These are phyloP conservation scores for Cladophialophora yegresii DNA, from an alignment of 2,329 filamentous ascomycete genomes.

Conservation along the genomic window DNA sequence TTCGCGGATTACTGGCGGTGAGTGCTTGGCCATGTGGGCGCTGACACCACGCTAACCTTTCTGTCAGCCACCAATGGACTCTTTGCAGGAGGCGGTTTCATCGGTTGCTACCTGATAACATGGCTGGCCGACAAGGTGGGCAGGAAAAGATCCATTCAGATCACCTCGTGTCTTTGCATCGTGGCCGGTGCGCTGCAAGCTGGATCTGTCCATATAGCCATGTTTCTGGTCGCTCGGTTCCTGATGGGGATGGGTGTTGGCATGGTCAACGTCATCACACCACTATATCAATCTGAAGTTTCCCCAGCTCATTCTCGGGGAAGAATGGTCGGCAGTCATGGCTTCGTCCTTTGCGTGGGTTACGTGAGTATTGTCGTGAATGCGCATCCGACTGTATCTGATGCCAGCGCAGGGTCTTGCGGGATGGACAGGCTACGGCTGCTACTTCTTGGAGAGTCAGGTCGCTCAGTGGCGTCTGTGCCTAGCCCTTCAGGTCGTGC, in stretches of 20 bases:
- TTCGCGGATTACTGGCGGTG: slow-evolving; percentile 25
- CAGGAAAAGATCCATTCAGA: slow-evolving; percentile 25
- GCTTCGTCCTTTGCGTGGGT: slow-evolving; percentile 24
- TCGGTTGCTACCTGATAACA: slow-evolving; percentile 27
- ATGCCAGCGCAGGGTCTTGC: slow-evolving; percentile 18
- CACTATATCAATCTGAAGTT: slow-evolving; percentile 25
- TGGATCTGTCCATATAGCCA: slow-evolving; percentile 30
- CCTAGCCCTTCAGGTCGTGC: slow-evolving; percentile 18
- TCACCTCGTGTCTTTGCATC: slow-evolving; percentile 26
- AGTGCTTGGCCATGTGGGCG: neutral
- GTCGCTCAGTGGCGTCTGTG: slow-evolving; percentile 24
- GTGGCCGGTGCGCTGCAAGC: slow-evolving; percentile 29
- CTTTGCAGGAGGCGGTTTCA: slow-evolving; percentile 27
- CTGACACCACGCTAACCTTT: slow-evolving; percentile 4
- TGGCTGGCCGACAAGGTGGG: slow-evolving; percentile 27
- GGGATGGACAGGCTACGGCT: slow-evolving; percentile 28
- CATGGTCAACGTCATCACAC: slow-evolving; percentile 24
- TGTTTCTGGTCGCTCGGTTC: slow-evolving; percentile 34
- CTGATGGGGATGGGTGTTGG: slow-evolving; percentile 28
- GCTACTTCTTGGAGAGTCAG: slow-evolving; percentile 18
- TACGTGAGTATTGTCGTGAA: slow-evolving; percentile 10
- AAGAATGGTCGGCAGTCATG: slow-evolving; percentile 38
- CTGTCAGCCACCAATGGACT: slow-evolving; percentile 29
- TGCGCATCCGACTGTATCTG: neutral
- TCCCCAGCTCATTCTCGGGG: slow-evolving; percentile 40